Base-by-base conservation (phyloP, 352 stramenopile genomes). In the Phytophthora nicotianae region DNA sequence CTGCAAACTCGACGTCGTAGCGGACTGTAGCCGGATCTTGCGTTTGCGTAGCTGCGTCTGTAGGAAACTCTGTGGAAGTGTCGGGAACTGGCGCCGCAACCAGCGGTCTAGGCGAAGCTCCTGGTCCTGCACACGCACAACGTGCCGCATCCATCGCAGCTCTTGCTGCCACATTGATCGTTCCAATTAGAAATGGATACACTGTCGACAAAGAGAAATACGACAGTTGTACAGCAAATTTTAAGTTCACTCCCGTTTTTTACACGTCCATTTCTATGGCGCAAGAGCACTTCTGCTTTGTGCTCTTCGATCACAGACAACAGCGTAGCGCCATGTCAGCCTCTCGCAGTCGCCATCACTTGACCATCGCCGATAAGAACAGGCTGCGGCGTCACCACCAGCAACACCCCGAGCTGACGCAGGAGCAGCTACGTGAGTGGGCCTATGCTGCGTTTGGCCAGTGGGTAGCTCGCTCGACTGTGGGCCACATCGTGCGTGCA, bases 61-160 rank as follows among this genome's bases (percentile, higher is more conserved):
- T 26, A 90, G 38, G 27, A 90, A 78, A 45, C 77, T 83, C 46
- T 90, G 74, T 38, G 83, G 70, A 7, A 80, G 53, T 0, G 42
- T 42, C 10, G 79, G 79, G 50, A 90, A 90, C 29, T 86, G 72
- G 20, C 60, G 69, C 0, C 68, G 59, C 45, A 92, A 67, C 81
- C 83, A 92, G 4, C 83, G 81, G 41, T 92, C 83, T 17, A 90
- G 68, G 24, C 81, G 81, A 64, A 89, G 83, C 50, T 84, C 78
- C 24, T 69, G 63, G 63, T 92, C 81, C 16, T 65, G 23, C n/a
- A 69, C 58, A 16, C 62, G 46, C 26, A 92, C 68, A 14, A 68
- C 55, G 55, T 71, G 68, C 53, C 76, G 70, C 65, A 88, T 74
- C 79, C 79, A 92, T 27, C 76, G 77, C 13, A n/a, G n/a, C n/a